Evolutionary conservation across 1,284 basidiomycete genomes (phyloP).

Genomic region (Wolfiporia cocos): DNA sequence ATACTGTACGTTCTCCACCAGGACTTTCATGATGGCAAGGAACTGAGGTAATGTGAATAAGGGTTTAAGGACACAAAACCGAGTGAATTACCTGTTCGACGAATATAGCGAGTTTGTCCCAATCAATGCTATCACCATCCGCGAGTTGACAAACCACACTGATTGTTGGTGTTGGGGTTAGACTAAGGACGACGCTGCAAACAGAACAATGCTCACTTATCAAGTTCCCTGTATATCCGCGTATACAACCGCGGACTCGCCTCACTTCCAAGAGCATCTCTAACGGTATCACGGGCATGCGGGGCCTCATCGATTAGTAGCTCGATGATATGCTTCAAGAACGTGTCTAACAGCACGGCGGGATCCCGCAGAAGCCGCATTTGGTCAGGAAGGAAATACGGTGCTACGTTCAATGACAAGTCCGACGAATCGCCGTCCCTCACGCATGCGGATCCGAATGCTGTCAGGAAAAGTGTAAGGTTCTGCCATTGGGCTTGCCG

Average conservation of each 20-base stretch:
- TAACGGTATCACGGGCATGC: slow-evolving; percentile 67
- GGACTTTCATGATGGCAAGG: slow-evolving; percentile 67
- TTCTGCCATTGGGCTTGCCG: slow-evolving; percentile 85
- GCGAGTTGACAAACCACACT: slow-evolving; percentile 44
- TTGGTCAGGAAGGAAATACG: slow-evolving; percentile 60
- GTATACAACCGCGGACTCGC: slow-evolving; percentile 65
- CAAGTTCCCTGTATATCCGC: slow-evolving; percentile 64
- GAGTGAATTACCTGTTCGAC: slow-evolving; percentile 59
- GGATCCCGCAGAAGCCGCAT: slow-evolving; percentile 61
- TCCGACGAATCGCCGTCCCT: slow-evolving; percentile 41
- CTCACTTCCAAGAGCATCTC: slow-evolving; percentile 78
- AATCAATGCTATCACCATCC: slow-evolving; percentile 34
- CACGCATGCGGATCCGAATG: slow-evolving; percentile 67
- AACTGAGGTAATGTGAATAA: too few species aligned
- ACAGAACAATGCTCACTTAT: slow-evolving; percentile 47
- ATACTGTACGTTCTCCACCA: slow-evolving; percentile 69
- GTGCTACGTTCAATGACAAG: slow-evolving; percentile 52
- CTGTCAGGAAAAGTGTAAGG: slow-evolving; percentile 74
- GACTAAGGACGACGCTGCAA: not conserved
- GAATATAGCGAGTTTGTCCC: slow-evolving; percentile 57
- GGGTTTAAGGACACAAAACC: slow-evolving; percentile 72
- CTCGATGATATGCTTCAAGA: slow-evolving; percentile 68
- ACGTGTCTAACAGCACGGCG: slow-evolving; percentile 49
- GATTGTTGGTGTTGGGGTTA: too few species aligned
- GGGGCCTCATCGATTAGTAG: slow-evolving; percentile 59